These are phyloP conservation scores for Gnaphalium uliginosum DNA, from an alignment of 129 eudicot species.

Conservation along the genomic window DNA sequence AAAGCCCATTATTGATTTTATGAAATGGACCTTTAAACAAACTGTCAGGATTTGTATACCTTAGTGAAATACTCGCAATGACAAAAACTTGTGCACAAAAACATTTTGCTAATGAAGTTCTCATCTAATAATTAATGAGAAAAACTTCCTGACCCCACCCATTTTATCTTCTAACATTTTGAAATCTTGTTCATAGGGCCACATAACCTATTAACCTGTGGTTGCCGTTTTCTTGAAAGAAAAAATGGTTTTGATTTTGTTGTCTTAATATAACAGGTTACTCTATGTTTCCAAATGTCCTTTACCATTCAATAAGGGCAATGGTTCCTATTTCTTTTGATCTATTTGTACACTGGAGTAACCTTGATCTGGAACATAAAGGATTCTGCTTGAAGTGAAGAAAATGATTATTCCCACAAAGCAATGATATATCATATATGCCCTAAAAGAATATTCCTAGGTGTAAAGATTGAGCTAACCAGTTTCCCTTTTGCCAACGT, in stretches of 20 bases:
- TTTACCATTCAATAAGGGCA: conserved; percentile 6
- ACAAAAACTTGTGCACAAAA: background rate
- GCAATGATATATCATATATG: conserved; percentile 15
- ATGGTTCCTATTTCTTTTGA: background rate
- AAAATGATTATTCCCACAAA: background rate
- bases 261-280: conserved; percentile 12
- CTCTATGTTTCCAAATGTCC: conserved; percentile 13
- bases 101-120: background rate
- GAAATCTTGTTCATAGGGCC: conserved; percentile 12
- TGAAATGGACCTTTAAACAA: background rate
- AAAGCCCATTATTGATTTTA: conserved; percentile 30
- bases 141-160: conserved; percentile 17
- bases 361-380: no score
- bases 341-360: no score
- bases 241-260: background rate
- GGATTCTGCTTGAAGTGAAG: background rate
- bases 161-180: background rate
- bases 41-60: background rate
- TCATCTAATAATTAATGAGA: background rate
- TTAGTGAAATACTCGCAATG: background rate
- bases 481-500: background rate
- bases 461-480: background rate
- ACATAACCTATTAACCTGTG: conserved; percentile 13
- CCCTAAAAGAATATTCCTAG: conserved; percentile 12
- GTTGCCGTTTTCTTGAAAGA: conserved; percentile 12